Evolutionary conservation across 345 rosid genomes (phyloP).

Genomic region (Combretum micranthum): DNA sequence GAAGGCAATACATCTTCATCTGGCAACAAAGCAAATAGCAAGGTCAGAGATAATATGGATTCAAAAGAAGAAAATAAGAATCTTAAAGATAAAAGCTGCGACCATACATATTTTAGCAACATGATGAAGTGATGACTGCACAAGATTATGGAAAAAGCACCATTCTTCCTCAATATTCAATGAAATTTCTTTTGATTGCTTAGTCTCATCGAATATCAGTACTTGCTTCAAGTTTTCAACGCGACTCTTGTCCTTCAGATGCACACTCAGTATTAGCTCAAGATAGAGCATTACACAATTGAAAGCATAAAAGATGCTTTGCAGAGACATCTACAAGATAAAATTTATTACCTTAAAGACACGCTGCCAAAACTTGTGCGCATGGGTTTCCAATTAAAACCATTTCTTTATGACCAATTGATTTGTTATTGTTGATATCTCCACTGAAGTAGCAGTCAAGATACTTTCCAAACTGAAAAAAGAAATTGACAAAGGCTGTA

Average conservation of each 20-base stretch:
- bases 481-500: slow-evolving; percentile 11
- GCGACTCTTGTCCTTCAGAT: slow-evolving; percentile 67
- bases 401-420: slow-evolving; percentile 57
- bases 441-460: slow-evolving; percentile 40
- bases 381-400: slow-evolving; percentile 57
- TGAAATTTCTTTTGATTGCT: slow-evolving; percentile 23
- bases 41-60: slow-evolving; percentile 5
- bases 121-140: slow-evolving; percentile 62
- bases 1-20: slow-evolving; percentile 68
- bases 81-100: slow-evolving; percentile 7
- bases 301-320: too few species aligned
- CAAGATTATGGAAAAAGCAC: slow-evolving; percentile 76
- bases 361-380: slow-evolving; percentile 87
- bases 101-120: slow-evolving; percentile 71
- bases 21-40: slow-evolving; percentile 26
- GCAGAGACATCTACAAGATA: slow-evolving; percentile 1
- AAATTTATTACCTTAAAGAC: slow-evolving; percentile 13
- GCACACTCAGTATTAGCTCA: background rate
- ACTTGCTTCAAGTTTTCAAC: slow-evolving; percentile 52
- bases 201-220: slow-evolving; percentile 27
- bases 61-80: background rate
- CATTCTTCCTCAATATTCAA: slow-evolving; percentile 77
- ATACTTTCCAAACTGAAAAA: slow-evolving; percentile 57
- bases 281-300: too few species aligned
- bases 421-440: slow-evolving; percentile 25